Percentiles rank a stretch among this genome's conserved stretches.
These are phyloP conservation scores for Morella rubra DNA, from an alignment of 306 rosid species.

Conservation along the genomic window DNA sequence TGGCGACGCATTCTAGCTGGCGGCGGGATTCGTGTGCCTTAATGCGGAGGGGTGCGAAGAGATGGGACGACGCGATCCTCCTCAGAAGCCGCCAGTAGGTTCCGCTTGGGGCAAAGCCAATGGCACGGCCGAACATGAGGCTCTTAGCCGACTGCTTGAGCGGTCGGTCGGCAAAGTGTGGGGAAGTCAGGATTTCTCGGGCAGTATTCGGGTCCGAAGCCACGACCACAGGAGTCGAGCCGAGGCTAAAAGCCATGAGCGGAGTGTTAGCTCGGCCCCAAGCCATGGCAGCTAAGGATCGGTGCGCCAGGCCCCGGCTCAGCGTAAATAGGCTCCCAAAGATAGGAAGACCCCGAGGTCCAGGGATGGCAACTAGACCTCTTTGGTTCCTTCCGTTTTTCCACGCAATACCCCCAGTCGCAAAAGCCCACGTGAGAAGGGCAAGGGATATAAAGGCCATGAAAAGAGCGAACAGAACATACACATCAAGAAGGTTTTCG, in stretches of 20 bases:
- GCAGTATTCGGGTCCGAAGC: slow-evolving; percentile 47
- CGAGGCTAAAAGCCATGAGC: slow-evolving; percentile 59
- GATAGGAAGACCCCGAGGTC: slow-evolving; percentile 44
- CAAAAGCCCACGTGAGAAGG: slow-evolving; percentile 39
- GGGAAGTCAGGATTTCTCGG: slow-evolving; percentile 44
- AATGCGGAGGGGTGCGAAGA: slow-evolving; percentile 49
- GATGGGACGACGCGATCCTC: slow-evolving; percentile 52
- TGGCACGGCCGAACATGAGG: slow-evolving; percentile 53
- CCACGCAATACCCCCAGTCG: slow-evolving; percentile 56
- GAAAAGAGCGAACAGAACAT: slow-evolving; percentile 23
- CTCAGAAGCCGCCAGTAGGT: slow-evolving; percentile 53
- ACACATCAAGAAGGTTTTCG: slow-evolving; percentile 15
- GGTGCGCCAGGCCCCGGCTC: slow-evolving; percentile 48
- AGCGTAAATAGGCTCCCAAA: slow-evolving; percentile 47
- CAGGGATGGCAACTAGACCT: slow-evolving; percentile 38
- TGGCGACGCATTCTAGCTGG: slow-evolving; percentile 38
- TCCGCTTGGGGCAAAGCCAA: slow-evolving; percentile 61
- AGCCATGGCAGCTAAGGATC: slow-evolving; percentile 47
- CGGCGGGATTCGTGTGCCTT: slow-evolving; percentile 45
- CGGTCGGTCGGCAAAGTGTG: slow-evolving; percentile 54
- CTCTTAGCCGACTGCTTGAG: slow-evolving; percentile 51
- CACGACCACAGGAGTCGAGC: slow-evolving; percentile 53
- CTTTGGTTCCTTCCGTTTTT: slow-evolving; percentile 34
- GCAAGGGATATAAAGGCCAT: slow-evolving; percentile 9
- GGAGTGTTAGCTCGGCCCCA: slow-evolving; percentile 6